Conservation (phyloP, 139 green algal genomes). For the Pseudopediastrum boryanum region DNA sequence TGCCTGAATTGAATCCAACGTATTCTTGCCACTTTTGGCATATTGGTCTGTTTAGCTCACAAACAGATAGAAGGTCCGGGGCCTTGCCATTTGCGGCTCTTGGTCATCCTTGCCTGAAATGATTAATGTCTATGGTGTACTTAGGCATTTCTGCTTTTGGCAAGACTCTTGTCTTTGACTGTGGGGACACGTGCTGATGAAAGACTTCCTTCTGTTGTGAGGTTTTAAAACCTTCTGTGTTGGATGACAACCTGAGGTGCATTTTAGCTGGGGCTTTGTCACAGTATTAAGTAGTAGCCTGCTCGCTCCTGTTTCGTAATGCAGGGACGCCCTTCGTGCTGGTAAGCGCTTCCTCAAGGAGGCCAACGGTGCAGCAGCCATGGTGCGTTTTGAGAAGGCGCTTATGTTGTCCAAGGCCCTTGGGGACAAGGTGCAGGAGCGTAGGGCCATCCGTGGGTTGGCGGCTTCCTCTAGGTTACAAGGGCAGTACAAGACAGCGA, state of each 20-base stretch:
- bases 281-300: not conserved
- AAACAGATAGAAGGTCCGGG: too few species aligned
- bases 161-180: not conserved
- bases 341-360: constrained; percentile 93
- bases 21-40: too few species aligned
- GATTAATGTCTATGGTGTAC: too few species aligned
- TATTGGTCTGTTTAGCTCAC: too few species aligned
- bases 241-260: not conserved
- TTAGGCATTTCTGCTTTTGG: too few species aligned
- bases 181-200: not conserved
- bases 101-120: too few species aligned
- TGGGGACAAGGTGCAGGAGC: constrained; percentile 72
- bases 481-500: constrained; percentile 75
- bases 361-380: constrained; percentile 71
- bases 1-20: too few species aligned
- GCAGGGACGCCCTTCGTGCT: constrained; percentile 66
- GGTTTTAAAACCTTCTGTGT: not conserved
- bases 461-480: constrained; percentile 79
- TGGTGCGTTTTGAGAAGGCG: constrained; percentile 95
- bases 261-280: not conserved
- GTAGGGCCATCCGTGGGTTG: constrained; percentile 75
- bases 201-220: not conserved
- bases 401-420: constrained; percentile 85
- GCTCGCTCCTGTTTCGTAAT: not conserved
- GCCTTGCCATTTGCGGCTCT: too few species aligned